These are phyloP conservation scores for Trapa incisa DNA, from an alignment of 345 rosid species.

Conservation along the genomic window DNA sequence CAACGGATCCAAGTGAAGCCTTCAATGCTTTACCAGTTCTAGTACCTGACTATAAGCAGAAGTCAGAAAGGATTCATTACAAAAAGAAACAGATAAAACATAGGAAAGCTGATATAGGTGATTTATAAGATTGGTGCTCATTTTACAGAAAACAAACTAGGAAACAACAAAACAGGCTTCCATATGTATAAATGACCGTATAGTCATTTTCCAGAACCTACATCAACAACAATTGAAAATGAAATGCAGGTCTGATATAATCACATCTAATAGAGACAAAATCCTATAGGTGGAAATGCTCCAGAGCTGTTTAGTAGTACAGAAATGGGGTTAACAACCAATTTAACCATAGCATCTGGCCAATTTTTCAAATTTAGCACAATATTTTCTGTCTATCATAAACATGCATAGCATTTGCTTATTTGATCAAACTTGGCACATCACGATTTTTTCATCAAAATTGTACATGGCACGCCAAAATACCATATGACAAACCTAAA, in stretches of 20 bases:
- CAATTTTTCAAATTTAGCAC: too few species aligned
- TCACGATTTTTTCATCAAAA: too few species aligned
- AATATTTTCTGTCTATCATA: too few species aligned
- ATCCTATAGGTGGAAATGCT: neutral
- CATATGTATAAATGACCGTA: too few species aligned
- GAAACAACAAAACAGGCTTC: neutral
- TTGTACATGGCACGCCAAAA: too few species aligned
- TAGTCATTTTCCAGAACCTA: neutral
- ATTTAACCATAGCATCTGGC: too few species aligned
- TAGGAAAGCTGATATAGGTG: neutral
- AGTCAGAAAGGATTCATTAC: constrained; percentile 12
- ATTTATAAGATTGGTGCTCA: neutral
- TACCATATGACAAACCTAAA: too few species aligned
- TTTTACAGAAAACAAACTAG: neutral
- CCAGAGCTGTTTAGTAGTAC: neutral
- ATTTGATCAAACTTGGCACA: too few species aligned
- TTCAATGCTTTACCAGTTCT: constrained; percentile 37
- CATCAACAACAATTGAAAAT: neutral
- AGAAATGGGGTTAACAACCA: too few species aligned
- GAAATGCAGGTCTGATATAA: neutral
- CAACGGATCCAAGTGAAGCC: constrained; percentile 93
- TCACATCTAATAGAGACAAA: neutral
- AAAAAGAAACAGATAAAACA: neutral
- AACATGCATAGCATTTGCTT: too few species aligned
- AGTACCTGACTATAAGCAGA: constrained; percentile 46